Evolutionary conservation across 2,329 filamentous ascomycete species (phyloP), one percentile per base, ranked within the genome.

Genomic region (Cercospora janseana): DNA sequence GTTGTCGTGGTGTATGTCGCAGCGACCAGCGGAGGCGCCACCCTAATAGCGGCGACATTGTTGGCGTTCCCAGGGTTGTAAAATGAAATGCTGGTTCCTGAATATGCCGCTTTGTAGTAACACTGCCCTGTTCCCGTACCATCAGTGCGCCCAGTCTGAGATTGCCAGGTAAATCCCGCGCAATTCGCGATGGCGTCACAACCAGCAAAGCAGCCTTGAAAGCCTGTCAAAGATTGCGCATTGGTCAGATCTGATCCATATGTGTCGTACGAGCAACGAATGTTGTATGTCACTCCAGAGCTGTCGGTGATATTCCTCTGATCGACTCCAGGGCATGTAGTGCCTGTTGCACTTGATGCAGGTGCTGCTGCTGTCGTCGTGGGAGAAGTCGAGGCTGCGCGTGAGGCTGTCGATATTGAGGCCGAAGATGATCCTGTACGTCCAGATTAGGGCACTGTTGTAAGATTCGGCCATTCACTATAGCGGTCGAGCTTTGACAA

Each of bases 81-180:
- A 10, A 23, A 20, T 10, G 35, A 20, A 8, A 38, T 10, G 13
- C 15, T 21, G 21, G 35, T 20, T 38, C 21, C 16, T 20, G 18
- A 15, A 12, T 31, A 31, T 4, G 2, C 16, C n/a, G 35, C 9
- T 12, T 38, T 20, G 16, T 38, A 42, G 37, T 41, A 49, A 37
- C 46, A 49, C 8, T 23, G 18, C 9, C 46, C 46, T 8, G 9
- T 18, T 5, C 46, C 46, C 10, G 38, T 21, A 9, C 46, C 46
- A 27, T 29, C 31, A 8, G 46, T 31, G 10, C 6, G n/a, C 2
- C 12, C 21, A 4, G 44, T 23, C 6, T 31, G 28, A 5, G 28
- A 5, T 10, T 35, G 29, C 44, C 44, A 46, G 44, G 29, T 35
- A 15, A 46, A 46, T 18, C 44, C 44, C 28, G 29, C 28, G 44